Percentiles rank a stretch among this genome's conserved stretches.
Conservation (phyloP, 768 basidiomycete genomes). For the Lactifluus hygrophoroides region DNA sequence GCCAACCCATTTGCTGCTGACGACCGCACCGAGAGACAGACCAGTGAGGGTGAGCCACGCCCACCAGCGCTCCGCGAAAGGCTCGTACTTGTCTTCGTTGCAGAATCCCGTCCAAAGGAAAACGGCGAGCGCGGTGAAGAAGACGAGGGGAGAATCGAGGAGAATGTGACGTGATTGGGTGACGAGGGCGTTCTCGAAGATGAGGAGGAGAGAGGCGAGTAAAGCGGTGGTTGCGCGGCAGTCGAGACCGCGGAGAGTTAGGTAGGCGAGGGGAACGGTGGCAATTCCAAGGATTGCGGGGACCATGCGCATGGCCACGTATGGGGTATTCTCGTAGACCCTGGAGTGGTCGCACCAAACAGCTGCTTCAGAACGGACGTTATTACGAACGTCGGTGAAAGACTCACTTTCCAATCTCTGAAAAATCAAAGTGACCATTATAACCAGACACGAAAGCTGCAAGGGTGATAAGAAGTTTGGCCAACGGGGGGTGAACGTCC, state of each 20-base stretch:
- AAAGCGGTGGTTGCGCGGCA: conserved; percentile 89
- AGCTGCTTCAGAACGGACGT: background rate
- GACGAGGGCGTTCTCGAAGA: conserved; percentile 92
- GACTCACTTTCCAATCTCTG: conserved; percentile 91
- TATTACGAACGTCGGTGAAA: background rate
- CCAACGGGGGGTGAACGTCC: conserved; percentile 96
- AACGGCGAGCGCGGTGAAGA: conserved; percentile 88
- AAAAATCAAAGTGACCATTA: conserved; percentile 92
- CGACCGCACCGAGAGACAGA: conserved; percentile 83
- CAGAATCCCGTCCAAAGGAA: conserved; percentile 87
- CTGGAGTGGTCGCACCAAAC: conserved; percentile 32
- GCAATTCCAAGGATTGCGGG: conserved; percentile 85
- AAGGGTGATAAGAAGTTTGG: conserved; percentile 90
- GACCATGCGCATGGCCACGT: conserved; percentile 95
- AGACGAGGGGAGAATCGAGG: conserved; percentile 95
- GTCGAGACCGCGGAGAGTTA: conserved; percentile 88
- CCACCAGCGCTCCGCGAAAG: conserved; percentile 91
- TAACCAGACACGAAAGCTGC: conserved; percentile 83
- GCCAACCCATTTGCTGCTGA: conserved; percentile 97
- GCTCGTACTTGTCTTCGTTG: conserved; percentile 78
- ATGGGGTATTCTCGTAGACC: conserved; percentile 80
- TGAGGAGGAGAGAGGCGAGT: conserved; percentile 83
- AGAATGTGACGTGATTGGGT: conserved; percentile 97
- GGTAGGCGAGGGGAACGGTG: conserved; percentile 84
- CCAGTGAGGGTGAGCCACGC: conserved; percentile 83